Percentiles rank a stretch among this genome's conserved stretches.
Conservation (phyloP, 345 rosid species). For the Gossypium longicalyx region DNA sequence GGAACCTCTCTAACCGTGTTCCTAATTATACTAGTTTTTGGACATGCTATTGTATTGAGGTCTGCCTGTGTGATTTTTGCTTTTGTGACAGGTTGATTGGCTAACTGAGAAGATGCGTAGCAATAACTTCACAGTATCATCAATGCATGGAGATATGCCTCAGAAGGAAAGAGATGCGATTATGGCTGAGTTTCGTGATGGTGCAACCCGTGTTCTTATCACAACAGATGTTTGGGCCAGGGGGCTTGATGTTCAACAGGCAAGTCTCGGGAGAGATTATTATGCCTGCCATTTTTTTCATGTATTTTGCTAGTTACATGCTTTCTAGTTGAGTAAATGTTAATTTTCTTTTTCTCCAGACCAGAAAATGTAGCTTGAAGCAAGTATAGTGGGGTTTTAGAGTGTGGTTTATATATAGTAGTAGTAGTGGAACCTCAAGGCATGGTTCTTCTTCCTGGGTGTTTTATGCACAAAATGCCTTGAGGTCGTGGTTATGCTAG, state of each 20-base stretch:
- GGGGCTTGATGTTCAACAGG: slow-evolving; percentile 97
- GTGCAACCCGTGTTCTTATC: slow-evolving; percentile 84
- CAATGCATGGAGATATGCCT: slow-evolving; percentile 99
- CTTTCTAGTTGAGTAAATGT: neutral
- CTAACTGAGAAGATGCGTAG: slow-evolving; percentile 91
- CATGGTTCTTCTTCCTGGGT: neutral
- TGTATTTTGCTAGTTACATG: neutral
- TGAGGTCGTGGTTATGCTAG: neutral
- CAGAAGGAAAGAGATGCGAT: slow-evolving; percentile 94
- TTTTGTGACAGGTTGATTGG: slow-evolving; percentile 80
- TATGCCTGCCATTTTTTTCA: neutral
- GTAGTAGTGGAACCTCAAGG: neutral
- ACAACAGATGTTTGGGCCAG: slow-evolving; percentile 99
- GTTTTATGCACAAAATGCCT: neutral
- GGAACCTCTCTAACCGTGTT: neutral
- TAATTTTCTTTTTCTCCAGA: neutral
- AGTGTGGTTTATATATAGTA: neutral
- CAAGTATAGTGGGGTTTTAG: neutral
- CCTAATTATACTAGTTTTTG: neutral
- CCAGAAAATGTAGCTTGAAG: neutral
- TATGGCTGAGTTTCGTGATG: slow-evolving; percentile 78
- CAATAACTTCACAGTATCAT: slow-evolving; percentile 83
- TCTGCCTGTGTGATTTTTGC: neutral
- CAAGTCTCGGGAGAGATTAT: slow-evolving; percentile 20
- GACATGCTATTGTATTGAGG: neutral